phyloP scores from a whole-genome alignment of 805 yeast genomes.

The Candida odintsovae region DNA sequence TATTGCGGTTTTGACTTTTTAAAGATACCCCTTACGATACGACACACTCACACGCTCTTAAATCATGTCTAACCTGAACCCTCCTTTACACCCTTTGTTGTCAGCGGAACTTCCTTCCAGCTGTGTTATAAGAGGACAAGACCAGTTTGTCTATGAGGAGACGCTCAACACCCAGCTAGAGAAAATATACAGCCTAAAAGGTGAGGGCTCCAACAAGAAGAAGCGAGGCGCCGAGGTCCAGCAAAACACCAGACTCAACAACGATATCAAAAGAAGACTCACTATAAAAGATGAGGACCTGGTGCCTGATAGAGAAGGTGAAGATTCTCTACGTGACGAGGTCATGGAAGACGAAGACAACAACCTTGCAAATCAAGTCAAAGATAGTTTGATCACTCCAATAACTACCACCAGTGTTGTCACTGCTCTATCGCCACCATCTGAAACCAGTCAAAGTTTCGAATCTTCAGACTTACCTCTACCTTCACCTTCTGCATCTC shows the following conservation, averaged over 20 bases:
- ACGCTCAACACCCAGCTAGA: neutral
- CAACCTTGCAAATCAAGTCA: slow-evolving; percentile 17
- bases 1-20: neutral
- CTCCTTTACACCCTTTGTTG: slow-evolving; percentile 19
- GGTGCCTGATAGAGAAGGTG: neutral
- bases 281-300: slow-evolving; percentile 11
- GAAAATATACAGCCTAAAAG: slow-evolving; percentile 4
- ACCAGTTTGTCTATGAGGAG: slow-evolving; percentile 5
- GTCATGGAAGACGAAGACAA: slow-evolving; percentile 15
- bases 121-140: slow-evolving; percentile 14
- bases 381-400: neutral
- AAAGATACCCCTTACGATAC: neutral
- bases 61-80: slow-evolving; percentile 8
- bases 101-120: slow-evolving; percentile 16
- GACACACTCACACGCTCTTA: neutral
- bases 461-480: slow-evolving; percentile 42
- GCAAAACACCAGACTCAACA: slow-evolving; percentile 3
- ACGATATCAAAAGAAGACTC: slow-evolving; percentile 14
- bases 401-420: neutral
- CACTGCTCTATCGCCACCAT: neutral
- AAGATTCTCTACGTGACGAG: slow-evolving; percentile 1
- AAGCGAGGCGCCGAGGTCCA: slow-evolving; percentile 20
- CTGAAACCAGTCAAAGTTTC: neutral
- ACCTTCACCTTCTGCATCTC: slow-evolving; percentile 67
- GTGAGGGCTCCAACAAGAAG: slow-evolving; percentile 5